Evolutionary conservation across 768 basidiomycete species (phyloP), one percentile per base, ranked within the genome.

Genomic region (Suillus brevipes): DNA sequence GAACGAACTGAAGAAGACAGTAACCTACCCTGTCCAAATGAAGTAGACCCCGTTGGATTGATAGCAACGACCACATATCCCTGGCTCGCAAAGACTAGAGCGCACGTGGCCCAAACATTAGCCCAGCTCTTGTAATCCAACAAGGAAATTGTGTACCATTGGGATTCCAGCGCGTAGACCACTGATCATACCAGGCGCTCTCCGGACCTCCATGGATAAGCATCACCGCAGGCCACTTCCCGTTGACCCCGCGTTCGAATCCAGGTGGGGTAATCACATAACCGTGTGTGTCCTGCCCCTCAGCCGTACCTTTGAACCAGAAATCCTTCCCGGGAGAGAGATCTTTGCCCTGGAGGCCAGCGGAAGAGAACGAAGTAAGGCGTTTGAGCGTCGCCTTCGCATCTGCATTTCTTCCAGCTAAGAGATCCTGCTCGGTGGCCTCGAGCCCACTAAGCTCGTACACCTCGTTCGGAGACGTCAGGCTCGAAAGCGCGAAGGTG

Each of bases 31-130:
- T 97, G 95, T 4, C 95, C 95, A 69, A 95, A 97, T 0, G 92
- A 89, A 4, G 97, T 98, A 36, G 90, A 92, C 10, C 97, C 97
- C 0, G 95, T 97, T 3, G 97, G 97, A 74, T 99, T 98, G 70
- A 97, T 89, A 37, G 89, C 83, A 47, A 97, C 83, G 13, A 87
- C 85, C 70, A 97, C 89, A 77, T 98, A 99, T 0, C 97, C 95
- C 73, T 94, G 91, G 70, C 88, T 86, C 13, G 94, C 87, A 69
- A 94, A 96, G 12, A 91, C 88, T 91, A 42, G 31, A 42, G 20
- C 49, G 14, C 37, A n/a, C 64, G 7, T 43, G 64, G 64, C 28
- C 5, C 18, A 47, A 58, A 43, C 37, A 9, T 49, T 45, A 40
- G 23, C 42, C 1, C 1, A 52, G 9, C n/a, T 42, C 56, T 55